phyloP scores from a whole-genome alignment of 2,329 filamentous ascomycete genomes.

The Sarocladium kiliense region DNA sequence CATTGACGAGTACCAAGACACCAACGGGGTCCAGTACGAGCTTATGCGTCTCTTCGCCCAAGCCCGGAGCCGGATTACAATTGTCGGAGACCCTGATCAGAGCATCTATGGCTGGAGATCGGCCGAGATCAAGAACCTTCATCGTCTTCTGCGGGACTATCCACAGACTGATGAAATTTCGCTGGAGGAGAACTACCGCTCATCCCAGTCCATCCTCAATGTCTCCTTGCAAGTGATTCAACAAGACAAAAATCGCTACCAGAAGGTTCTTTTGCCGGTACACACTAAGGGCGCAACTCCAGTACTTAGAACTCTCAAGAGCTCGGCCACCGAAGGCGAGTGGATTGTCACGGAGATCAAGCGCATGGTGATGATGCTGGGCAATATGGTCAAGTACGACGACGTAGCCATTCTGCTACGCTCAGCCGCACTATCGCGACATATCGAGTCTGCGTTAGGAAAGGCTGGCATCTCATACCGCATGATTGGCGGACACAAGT shows the following conservation, averaged over 20 bases:
- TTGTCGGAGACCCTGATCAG: conserved; percentile 95
- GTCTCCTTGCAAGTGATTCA: conserved; percentile 83
- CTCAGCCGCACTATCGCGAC: conserved; percentile 73
- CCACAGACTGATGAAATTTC: conserved; percentile 75
- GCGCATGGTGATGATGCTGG: conserved; percentile 64
- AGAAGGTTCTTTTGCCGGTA: conserved; percentile 74
- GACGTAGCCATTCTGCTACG: conserved; percentile 87
- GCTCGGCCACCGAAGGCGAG: conserved; percentile 66
- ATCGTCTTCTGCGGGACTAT: conserved; percentile 71
- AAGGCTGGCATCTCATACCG: conserved; percentile 79
- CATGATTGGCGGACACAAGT: conserved; percentile 86
- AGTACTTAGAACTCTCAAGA: conserved; percentile 70
- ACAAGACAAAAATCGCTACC: conserved; percentile 75
- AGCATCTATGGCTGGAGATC: conserved; percentile 97
- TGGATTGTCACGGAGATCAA: conserved; percentile 87
- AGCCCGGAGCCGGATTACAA: conserved; percentile 69
- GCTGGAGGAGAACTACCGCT: conserved; percentile 91
- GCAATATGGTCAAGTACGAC: conserved; percentile 63
- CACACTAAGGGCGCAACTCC: conserved; percentile 76
- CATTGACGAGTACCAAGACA: conserved; percentile 97
- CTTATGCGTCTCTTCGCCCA: conserved; percentile 86
- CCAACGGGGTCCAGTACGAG: conserved; percentile 91
- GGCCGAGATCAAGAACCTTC: conserved; percentile 85
- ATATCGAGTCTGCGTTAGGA: conserved; percentile 79
- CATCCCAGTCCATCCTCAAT: conserved; percentile 76